phyloP scores from a whole-genome alignment of 106 monocot species.

The Phalaenopsis aphrodite region DNA sequence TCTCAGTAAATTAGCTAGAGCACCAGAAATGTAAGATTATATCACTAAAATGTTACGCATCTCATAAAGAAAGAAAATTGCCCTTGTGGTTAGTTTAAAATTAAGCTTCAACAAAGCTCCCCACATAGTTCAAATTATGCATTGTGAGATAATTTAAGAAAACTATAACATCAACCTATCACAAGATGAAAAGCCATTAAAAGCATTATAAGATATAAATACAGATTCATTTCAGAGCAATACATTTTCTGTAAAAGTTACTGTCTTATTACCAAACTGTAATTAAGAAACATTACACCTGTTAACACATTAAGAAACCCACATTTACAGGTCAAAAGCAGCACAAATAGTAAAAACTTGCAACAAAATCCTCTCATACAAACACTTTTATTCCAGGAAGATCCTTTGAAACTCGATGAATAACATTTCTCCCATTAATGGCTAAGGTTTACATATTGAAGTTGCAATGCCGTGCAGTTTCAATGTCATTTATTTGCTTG shows the following conservation, averaged over 20 bases:
- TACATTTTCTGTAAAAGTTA: not conserved
- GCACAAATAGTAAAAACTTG: not conserved
- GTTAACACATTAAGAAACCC: not conserved
- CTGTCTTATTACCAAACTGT: not conserved
- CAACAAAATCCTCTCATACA: not conserved
- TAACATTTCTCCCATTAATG: not conserved
- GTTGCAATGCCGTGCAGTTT: not conserved
- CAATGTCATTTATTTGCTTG: not conserved
- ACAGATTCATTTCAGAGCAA: not conserved
- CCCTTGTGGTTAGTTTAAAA: not conserved
- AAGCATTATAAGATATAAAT: not conserved
- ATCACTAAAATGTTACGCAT: not conserved
- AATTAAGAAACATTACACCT: not conserved
- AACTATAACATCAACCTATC: not conserved
- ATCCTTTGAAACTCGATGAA: not conserved
- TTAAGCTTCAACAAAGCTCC: not conserved
- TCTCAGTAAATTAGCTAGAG: not conserved
- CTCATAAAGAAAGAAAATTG: not conserved
- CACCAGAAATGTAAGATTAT: not conserved
- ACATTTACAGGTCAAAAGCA: not conserved
- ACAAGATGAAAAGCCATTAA: no score
- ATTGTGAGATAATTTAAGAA: constrained; percentile 1
- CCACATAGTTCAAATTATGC: not conserved
- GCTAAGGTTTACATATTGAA: not conserved
- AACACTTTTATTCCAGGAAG: not conserved